Base-by-base conservation (phyloP, 2,329 filamentous ascomycete genomes). In the Fusarium sp. region DNA sequence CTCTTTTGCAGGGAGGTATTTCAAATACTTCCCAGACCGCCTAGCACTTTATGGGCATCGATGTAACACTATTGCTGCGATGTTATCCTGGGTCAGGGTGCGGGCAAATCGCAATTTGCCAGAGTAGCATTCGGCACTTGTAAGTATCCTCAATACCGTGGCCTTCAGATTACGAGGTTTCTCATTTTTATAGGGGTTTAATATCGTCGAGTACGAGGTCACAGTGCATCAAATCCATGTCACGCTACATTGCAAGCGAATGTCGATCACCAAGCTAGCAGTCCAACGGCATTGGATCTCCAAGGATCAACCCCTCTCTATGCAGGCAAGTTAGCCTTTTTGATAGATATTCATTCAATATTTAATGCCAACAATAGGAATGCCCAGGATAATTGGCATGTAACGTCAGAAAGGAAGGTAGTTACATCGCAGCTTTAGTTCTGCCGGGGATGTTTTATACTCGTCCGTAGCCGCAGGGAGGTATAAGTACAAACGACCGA, bases 71-170 rank as follows among this genome's bases (percentile, higher is more conserved):
- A 31, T 7, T 31, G 10, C 28, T 10, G 10, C 10, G 28, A 31
- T 31, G 10, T 11, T 31, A 31, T 31, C 28, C 28, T 5, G 28
- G 28, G 28, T 31, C 28, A 31, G 28, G 28, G 13, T 31, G 10
- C 13, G 10, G 28, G 28, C 28, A 31, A 31, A 31, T 31, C 59
- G 15, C 39, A 64, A 64, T 64, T 45, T 58, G 10, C 6, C 38
- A 53, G 22, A 6, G 62, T 65, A 31, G 3, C 53, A 52, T 53
- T 60, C 60, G 62, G 60, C 42, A 65, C 28, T 65, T 47, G 34
- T 9, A 11, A 6, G 26, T 17, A 19, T n/a, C 21, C 6, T 33
- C 40, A 7, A 7, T 15, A 8, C 10, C 44, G 14, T 13, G n/a
- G 44, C 39, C 33, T 15, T 10, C 10, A 11, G 28, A 31, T 31